A percentile compares a stretch with the other conserved stretches of the same genome.
phyloP scores from a whole-genome alignment of 208 protist genomes.

The Trypanosoma boissoni region DNA sequence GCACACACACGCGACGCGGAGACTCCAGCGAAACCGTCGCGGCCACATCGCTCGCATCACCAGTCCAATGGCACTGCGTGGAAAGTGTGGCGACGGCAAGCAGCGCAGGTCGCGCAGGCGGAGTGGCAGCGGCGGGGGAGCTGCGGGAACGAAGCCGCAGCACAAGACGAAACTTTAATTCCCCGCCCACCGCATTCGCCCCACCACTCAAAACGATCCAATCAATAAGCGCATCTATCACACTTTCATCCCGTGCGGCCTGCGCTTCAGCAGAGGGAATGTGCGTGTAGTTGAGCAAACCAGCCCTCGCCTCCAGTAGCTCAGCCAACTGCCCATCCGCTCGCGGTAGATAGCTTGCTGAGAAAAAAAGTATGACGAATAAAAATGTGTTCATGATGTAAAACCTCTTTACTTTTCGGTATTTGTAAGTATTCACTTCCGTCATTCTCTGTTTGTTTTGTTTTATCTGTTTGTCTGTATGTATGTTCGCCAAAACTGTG shows the following conservation, averaged over 20 bases:
- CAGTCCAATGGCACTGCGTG: background rate
- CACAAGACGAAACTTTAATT: slow-evolving; percentile 18
- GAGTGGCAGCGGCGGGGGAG: background rate
- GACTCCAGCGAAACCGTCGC: background rate
- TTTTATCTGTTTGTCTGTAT: too few species aligned
- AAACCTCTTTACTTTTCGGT: too few species aligned
- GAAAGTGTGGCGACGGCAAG: slow-evolving; percentile 6
- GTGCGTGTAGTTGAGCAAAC: slow-evolving; percentile 9
- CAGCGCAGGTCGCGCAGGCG: slow-evolving; percentile 11
- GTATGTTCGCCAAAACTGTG: too few species aligned
- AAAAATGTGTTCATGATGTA: too few species aligned
- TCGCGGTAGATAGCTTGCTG: too few species aligned
- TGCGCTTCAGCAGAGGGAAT: slow-evolving; percentile 1
- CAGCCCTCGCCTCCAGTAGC: slow-evolving; percentile 14
- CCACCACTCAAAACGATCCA: slow-evolving; percentile 15
- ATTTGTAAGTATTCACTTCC: too few species aligned
- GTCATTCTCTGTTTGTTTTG: too few species aligned
- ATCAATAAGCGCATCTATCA: slow-evolving; percentile 13
- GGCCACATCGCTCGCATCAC: background rate
- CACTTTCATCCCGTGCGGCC: slow-evolving; percentile 7
- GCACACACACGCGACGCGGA: background rate
- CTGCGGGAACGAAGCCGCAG: too few species aligned
- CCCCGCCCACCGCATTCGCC: background rate
- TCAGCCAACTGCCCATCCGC: too few species aligned
- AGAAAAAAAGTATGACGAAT: too few species aligned